Base-by-base conservation (phyloP, 192 early-diverging fungal genomes). In the Rhizophagus clarus region DNA sequence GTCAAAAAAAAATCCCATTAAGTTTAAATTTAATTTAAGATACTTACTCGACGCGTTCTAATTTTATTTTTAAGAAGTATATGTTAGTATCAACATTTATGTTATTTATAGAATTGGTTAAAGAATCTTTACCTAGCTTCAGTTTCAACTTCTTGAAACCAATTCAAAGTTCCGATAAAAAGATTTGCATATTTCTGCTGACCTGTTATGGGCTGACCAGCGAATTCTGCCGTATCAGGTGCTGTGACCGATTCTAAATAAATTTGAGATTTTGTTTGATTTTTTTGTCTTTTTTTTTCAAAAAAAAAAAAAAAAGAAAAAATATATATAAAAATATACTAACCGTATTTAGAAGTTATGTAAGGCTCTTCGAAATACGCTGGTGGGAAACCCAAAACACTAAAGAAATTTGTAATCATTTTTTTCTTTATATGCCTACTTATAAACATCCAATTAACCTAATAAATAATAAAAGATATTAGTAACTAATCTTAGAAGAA, bases 361-460 rank as follows among this genome's bases (percentile, higher is more conserved):
- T 68, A 78, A 20, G 26, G 9, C 1, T 51, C 40, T 11, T 67
- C 47, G 32, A 68, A 78, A 56, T 78, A 37, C 8, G 22, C 20
- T 26, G 76, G 63, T 49, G 76, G 76, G 11, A 68, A 45, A 8
- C 76, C 76, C 24, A 78, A 42, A 24, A 66, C 14, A 67, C 7
- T 51, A 20, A 29, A 29, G 7, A 24, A 29, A 51, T 14, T 42
- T 29, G 76, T 20, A 28, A 37, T 28, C 34, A 68, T 37, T 49
- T 78, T 78, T 51, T 68, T 66, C 28, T 47, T 78, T 26, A 78
- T 47, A 31, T 66, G 62, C 12, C 76, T 61, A 49, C 31, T 78
- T 12, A 78, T 34, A 67, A 78, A 78, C 76, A 78, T 78, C 76
- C 76, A 78, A 78, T 78, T 78, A 42, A 56, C 26, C 66, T 78